These are phyloP conservation scores for Spergularia marina DNA, from an alignment of 148 eudicot species.

Conservation along the genomic window DNA sequence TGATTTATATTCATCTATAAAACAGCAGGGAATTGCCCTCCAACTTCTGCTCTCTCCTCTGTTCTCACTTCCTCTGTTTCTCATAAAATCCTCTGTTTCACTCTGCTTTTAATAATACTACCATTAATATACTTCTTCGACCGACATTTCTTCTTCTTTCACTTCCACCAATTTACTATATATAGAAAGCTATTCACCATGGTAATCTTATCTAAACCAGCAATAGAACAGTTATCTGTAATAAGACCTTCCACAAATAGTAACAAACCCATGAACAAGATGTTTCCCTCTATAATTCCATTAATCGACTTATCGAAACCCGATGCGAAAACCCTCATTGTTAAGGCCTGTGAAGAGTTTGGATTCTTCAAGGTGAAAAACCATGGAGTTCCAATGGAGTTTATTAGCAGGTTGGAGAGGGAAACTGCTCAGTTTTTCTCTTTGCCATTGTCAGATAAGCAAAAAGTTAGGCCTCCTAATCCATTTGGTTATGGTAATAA, in stretches of 20 bases:
- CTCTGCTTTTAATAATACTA: too few relatives aligned
- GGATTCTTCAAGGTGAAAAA: constrained; percentile 70
- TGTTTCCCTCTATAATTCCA: constrained; percentile 33
- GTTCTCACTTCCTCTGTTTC: constrained; percentile 3
- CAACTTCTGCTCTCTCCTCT: background rate
- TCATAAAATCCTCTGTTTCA: too few relatives aligned
- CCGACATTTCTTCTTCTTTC: background rate
- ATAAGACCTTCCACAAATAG: constrained; percentile 17
- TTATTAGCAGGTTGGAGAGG: constrained; percentile 35
- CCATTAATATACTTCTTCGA: background rate
- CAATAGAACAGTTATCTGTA: constrained; percentile 35
- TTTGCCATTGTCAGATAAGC: constrained; percentile 36
- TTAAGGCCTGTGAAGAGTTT: constrained; percentile 60
- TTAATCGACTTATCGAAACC: constrained; percentile 49
- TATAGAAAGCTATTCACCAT: constrained; percentile 13
- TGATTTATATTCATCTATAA: background rate
- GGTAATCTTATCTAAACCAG: constrained; percentile 44
- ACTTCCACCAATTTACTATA: background rate
- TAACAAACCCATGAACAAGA: constrained; percentile 24
- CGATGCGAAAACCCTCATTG: constrained; percentile 33
- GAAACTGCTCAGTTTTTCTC: constrained; percentile 58
- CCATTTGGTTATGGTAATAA: constrained; percentile 75
- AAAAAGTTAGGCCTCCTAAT: constrained; percentile 34
- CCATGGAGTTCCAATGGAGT: constrained; percentile 50
- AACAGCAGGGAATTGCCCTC: constrained; percentile 4